These are phyloP conservation scores for Niveomyces coronatus DNA, from an alignment of 2,329 filamentous ascomycete genomes.

Conservation along the genomic window DNA sequence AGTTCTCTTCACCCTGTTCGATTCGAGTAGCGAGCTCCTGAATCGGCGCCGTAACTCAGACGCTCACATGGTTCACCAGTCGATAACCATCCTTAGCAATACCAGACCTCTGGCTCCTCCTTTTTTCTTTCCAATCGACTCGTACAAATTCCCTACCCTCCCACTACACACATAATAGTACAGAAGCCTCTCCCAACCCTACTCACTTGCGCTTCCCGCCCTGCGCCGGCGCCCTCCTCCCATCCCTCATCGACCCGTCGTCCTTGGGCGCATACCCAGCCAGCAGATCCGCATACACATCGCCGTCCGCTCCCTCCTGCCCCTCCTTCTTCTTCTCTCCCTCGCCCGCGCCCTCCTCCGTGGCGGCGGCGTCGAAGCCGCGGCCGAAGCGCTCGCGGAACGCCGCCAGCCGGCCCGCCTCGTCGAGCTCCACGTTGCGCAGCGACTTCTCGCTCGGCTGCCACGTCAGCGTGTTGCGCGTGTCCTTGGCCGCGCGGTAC, in stretches of 20 bases:
- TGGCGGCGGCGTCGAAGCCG: constrained; percentile 60
- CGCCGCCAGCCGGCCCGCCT: constrained; percentile 78
- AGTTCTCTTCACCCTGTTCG: too few relatives aligned
- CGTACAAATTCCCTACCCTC: too few relatives aligned
- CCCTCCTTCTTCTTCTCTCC: constrained; percentile 14
- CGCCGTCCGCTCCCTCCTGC: constrained; percentile 14
- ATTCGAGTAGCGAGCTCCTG: too few relatives aligned
- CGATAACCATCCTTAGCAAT: too few relatives aligned
- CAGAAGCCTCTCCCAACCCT: constrained; percentile 15
- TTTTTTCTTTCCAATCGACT: too few relatives aligned
- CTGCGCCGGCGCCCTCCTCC: constrained; percentile 30
- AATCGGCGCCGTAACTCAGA: too few relatives aligned
- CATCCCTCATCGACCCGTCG: constrained; percentile 23
- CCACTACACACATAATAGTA: too few relatives aligned
- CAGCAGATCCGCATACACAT: constrained; percentile 40
- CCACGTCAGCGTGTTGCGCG: constrained; percentile 82
- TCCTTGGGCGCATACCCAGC: constrained; percentile 36
- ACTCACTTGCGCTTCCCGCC: constrained; percentile 26
- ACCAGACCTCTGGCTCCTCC: too few relatives aligned
- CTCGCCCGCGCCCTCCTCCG: constrained; percentile 18
- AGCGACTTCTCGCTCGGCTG: constrained; percentile 75
- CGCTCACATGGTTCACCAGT: too few relatives aligned
- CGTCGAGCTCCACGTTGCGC: constrained; percentile 84
- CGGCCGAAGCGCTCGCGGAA: constrained; percentile 80
- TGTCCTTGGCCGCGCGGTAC: constrained; percentile 62